Base-by-base conservation (phyloP, 2,329 filamentous ascomycete species). In the Aotearoamyces nothofagi region DNA sequence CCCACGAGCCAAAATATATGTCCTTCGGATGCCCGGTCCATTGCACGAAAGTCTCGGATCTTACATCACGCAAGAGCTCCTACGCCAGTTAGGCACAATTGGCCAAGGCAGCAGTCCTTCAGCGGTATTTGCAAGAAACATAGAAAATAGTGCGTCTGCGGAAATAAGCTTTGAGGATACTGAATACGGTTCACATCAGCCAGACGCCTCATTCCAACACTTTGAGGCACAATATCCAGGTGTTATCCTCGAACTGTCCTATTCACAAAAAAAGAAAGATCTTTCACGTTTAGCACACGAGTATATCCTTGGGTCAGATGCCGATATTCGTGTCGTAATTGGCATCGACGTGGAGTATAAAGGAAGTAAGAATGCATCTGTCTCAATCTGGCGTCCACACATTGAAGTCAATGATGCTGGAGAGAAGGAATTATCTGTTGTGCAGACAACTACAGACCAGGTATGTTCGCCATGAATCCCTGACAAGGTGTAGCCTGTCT, bases 281-380 rank as follows among this genome's bases (percentile, higher is more conserved):
- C 33, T 49, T 11, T 31, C 33, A 22, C 26, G 37, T 32, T 30
- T 49, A 22, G 44, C 41, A 16, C 27, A 47, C 26, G 35, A 33
- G 19, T 47, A 49, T 29, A 44, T 49, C 23, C 29, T 45, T 31
- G 39, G 40, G 24, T 41, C 36, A 25, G 19, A 38, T 26, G 36
- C 37, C 15, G 32, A 35, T 27, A 44, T 47, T 24, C 32, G 40
- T 20, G 40, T 42, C 26, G 41, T 49, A 12, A 31, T 47, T 32
- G 42, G 44, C 23, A 35, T 49, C 29, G 42, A 49, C 22, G 37
- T 49, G 6, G 39, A 41, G 15, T 49, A 45, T 26, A 39, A 35
- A 27, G 33, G 30, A 31, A 45, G 31, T 16, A 40, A 36, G 34
- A 35, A 31, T n/a, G n/a, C n/a, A n/a, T n/a, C n/a, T n/a, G n/a